phyloP scores from a whole-genome alignment of 257 asterid species.

The Solanum medicagineum region DNA sequence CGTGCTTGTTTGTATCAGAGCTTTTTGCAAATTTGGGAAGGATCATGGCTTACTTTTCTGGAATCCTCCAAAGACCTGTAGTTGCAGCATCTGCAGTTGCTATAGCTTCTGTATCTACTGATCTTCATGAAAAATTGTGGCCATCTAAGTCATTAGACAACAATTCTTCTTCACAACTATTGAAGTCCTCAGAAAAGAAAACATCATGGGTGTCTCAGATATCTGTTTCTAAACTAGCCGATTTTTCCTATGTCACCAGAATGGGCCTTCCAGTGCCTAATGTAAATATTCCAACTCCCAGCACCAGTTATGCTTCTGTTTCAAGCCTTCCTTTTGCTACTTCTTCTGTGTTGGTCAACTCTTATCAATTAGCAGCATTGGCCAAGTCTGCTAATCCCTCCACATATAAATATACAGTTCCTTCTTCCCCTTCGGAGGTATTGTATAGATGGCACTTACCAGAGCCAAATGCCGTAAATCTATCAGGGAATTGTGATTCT shows the following conservation, averaged over 20 bases:
- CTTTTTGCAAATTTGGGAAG: neutral
- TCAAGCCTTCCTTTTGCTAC: slow-evolving; percentile 20
- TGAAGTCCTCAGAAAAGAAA: slow-evolving; percentile 26
- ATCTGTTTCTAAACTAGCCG: slow-evolving; percentile 47
- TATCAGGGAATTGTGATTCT: slow-evolving; percentile 28
- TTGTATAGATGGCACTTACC: slow-evolving; percentile 90
- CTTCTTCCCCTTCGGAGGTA: slow-evolving; percentile 41
- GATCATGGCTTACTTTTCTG: slow-evolving; percentile 66
- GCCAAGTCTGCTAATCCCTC: slow-evolving; percentile 48
- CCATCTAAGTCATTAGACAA: slow-evolving; percentile 30
- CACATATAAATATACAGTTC: slow-evolving; percentile 9
- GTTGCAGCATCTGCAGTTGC: slow-evolving; percentile 83
- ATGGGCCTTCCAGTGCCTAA: slow-evolving; percentile 47
- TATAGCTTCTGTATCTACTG: slow-evolving; percentile 68
- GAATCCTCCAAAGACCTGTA: slow-evolving; percentile 64
- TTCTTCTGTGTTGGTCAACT: slow-evolving; percentile 30
- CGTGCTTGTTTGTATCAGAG: neutral
- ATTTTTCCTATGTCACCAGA: slow-evolving; percentile 34
- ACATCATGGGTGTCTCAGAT: slow-evolving; percentile 59
- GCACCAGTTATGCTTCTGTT: slow-evolving; percentile 6
- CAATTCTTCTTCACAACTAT: slow-evolving; percentile 28
- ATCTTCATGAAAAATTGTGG: slow-evolving; percentile 46
- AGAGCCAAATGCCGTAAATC: slow-evolving; percentile 31
- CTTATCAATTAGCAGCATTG: slow-evolving; percentile 48
- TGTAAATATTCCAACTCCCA: slow-evolving; percentile 18